These are phyloP conservation scores for Fusarium sp. DNA, from an alignment of 2,329 filamentous ascomycete genomes.

Conservation along the genomic window DNA sequence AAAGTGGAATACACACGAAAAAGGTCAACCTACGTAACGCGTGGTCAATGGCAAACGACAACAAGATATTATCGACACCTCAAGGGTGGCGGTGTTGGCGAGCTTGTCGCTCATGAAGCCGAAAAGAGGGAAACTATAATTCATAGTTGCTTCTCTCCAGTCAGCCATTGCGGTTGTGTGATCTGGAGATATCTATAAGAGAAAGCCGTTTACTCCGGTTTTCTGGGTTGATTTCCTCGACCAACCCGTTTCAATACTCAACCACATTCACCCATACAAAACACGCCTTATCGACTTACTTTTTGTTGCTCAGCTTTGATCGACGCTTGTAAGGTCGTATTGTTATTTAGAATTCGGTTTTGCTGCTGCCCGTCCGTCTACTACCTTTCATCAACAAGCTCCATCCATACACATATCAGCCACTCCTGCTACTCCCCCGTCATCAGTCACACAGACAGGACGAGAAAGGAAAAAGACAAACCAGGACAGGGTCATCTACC, in stretches of 20 bases:
- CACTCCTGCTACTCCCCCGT: constrained; percentile 26
- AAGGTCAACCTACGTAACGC: constrained; percentile 20
- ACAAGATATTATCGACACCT: constrained; percentile 28
- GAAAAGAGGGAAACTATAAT: constrained; percentile 32
- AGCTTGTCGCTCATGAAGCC: constrained; percentile 35
- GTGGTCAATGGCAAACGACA: constrained; percentile 29
- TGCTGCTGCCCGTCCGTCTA: constrained; percentile 5
- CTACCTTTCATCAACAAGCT: constrained; percentile 21
- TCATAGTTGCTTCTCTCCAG: constrained; percentile 27
- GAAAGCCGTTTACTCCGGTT: constrained; percentile 42
- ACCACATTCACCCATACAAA: not conserved
- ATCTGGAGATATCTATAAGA: constrained; percentile 29
- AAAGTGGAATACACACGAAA: constrained; percentile 10
- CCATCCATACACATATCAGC: constrained; percentile 18
- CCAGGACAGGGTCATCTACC: constrained; percentile 25
- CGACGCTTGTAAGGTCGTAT: constrained; percentile 10
- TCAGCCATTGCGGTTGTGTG: constrained; percentile 14
- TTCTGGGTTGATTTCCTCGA: constrained; percentile 33
- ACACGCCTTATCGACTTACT: not conserved
- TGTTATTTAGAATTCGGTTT: constrained; percentile 6
- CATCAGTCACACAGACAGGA: constrained; percentile 33
- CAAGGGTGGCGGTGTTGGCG: constrained; percentile 25
- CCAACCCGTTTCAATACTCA: constrained; percentile 10
- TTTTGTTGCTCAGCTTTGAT: constrained; percentile 13
- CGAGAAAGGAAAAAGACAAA: constrained; percentile 30